A percentile compares a stretch with the other conserved stretches of the same genome.
phyloP scores from a whole-genome alignment of 1,284 basidiomycete species.

The Peniophora sp. region DNA sequence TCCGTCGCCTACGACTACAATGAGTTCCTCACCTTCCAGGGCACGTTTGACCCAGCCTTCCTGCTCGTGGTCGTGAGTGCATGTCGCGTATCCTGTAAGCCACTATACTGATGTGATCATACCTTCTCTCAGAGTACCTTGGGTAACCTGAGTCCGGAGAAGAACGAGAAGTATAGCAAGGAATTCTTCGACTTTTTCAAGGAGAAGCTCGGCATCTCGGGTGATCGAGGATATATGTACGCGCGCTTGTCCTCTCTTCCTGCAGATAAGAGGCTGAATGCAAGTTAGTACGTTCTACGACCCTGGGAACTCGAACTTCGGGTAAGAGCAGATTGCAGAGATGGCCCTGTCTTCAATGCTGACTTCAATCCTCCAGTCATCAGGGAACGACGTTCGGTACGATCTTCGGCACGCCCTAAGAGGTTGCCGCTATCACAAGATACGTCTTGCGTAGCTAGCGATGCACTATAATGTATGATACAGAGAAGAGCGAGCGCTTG shows the following conservation, averaged over 20 bases:
- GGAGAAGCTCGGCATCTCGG: constrained; percentile 38
- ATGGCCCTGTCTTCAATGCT: too few species aligned
- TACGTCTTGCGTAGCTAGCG: too few species aligned
- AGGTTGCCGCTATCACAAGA: too few species aligned
- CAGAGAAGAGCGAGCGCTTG: too few species aligned
- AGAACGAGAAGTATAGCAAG: constrained; percentile 46
- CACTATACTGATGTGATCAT: background rate
- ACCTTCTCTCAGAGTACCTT: constrained; percentile 37
- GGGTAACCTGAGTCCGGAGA: constrained; percentile 41
- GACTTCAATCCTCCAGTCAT: constrained; percentile 21
- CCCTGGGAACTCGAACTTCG: constrained; percentile 46
- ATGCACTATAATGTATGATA: too few species aligned
- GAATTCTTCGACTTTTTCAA: constrained; percentile 46
- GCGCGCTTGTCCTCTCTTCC: constrained; percentile 7
- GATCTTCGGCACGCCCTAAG: constrained; percentile 24
- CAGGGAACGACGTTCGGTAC: constrained; percentile 39
- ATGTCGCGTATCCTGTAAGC: too few species aligned
- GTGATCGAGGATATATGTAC: constrained; percentile 51
- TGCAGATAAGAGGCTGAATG: background rate
- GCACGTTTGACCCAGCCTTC: constrained; percentile 58
- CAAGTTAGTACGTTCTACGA: constrained; percentile 43
- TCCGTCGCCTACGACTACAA: constrained; percentile 45
- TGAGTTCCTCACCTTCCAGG: constrained; percentile 48
- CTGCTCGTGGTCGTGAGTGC: constrained; percentile 43
- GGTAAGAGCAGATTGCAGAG: too few species aligned